These are phyloP conservation scores for Trichothecium roseum DNA, from an alignment of 2,329 filamentous ascomycete genomes.

Conservation along the genomic window DNA sequence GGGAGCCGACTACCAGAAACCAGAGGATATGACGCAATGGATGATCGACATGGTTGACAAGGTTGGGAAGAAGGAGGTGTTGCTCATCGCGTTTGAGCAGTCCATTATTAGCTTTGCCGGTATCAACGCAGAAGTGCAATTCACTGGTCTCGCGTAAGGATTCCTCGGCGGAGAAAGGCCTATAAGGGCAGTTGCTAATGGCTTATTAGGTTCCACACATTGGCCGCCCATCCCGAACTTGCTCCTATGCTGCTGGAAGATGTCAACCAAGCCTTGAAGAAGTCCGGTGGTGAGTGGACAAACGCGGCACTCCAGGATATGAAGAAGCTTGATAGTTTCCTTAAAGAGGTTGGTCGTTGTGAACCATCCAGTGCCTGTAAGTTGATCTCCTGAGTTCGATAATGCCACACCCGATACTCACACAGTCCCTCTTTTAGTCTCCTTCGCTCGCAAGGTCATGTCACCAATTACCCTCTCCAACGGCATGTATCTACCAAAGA, in stretches of 20 bases:
- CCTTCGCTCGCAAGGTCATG: no score
- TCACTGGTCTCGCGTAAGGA: constrained; percentile 30
- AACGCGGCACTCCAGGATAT: constrained; percentile 23
- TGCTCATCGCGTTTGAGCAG: constrained; percentile 28
- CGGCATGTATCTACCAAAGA: constrained; percentile 40
- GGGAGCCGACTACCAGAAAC: constrained; percentile 13
- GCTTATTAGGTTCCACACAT: constrained; percentile 32
- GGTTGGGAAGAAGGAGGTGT: constrained; percentile 17
- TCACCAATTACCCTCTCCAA: constrained; percentile 10
- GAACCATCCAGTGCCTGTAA: constrained; percentile 19
- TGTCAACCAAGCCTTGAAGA: constrained; percentile 24
- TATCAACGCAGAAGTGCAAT: constrained; percentile 38
- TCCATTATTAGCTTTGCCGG: constrained; percentile 34
- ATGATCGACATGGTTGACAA: constrained; percentile 25
- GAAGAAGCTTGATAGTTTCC: constrained; percentile 28
- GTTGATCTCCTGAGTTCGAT: constrained; percentile 7
- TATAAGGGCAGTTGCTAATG: background rate
- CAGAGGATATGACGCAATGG: constrained; percentile 6
- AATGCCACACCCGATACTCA: no score
- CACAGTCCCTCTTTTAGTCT: no score
- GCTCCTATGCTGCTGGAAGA: constrained; percentile 41
- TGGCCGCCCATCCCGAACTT: constrained; percentile 38
- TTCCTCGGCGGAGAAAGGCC: no score
- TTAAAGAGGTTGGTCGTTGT: constrained; percentile 18
- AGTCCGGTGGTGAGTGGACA: constrained; percentile 20